A percentile compares a stretch with the other conserved stretches of the same genome.
Evolutionary conservation across 345 rosid genomes (phyloP).

Genomic region (Acer campestre): DNA sequence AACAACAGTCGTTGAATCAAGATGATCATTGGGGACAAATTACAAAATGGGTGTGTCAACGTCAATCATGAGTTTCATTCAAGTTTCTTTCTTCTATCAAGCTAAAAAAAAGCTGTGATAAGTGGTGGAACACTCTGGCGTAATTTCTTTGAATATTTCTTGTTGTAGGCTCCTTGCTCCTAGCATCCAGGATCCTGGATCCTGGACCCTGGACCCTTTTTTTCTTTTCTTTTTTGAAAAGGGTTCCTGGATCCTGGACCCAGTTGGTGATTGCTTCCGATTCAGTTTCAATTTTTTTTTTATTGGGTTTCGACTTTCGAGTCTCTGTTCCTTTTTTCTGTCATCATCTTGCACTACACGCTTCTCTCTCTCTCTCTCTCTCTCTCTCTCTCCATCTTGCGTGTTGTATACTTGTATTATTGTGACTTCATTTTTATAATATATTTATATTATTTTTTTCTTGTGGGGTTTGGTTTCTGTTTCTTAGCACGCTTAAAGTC

Average conservation of each 20-base stretch:
- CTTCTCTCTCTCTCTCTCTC: not conserved
- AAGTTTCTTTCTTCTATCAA: too few species aligned
- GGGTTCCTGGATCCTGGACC: too few species aligned
- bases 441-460: not conserved
- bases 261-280: not conserved
- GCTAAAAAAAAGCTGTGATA: not conserved
- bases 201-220: too few species aligned
- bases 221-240: too few species aligned
- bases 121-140: not conserved
- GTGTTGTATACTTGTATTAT: not conserved
- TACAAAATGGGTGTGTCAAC: not conserved
- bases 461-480: not conserved
- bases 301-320: slow-evolving; percentile 7
- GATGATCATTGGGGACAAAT: not conserved
- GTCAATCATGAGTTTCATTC: not conserved
- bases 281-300: not conserved
- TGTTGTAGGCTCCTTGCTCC: slow-evolving; percentile 2
- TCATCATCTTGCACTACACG: slow-evolving; percentile 5
- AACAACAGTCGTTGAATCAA: not conserved
- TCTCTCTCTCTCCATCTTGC: too few species aligned
- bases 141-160: slow-evolving; percentile 4
- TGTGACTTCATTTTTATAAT: not conserved
- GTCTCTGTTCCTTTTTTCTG: slow-evolving; percentile 3
- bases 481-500: not conserved
- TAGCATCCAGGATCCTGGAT: slow-evolving; percentile 8